Conservation (phyloP, 805 yeast species). For the Isabelozyma gotoi region DNA sequence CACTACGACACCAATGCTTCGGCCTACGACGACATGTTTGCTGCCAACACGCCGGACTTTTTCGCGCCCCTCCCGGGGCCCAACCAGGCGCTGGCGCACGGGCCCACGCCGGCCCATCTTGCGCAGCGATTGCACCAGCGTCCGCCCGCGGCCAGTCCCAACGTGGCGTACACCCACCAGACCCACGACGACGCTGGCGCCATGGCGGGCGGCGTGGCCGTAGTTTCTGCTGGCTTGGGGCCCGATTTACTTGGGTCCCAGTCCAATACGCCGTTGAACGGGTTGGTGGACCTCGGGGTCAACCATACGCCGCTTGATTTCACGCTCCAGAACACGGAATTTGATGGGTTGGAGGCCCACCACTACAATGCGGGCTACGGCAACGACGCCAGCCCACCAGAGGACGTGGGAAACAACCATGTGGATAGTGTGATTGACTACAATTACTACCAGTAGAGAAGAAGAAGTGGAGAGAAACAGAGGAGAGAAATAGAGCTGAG, state of each 20-base stretch:
- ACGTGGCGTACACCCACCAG: neutral
- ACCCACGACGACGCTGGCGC: neutral
- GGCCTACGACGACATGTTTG: conserved; percentile 13
- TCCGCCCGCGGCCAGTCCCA: neutral
- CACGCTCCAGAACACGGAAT: neutral
- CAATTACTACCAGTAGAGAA: conserved; percentile 8
- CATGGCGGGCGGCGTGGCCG: neutral
- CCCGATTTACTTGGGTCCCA: neutral
- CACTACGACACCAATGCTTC: neutral
- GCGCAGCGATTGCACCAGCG: no score
- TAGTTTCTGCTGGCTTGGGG: neutral
- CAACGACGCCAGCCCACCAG: neutral
- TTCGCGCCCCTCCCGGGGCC: no score
- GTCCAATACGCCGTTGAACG: neutral
- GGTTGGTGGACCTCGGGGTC: neutral
- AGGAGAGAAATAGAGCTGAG: neutral
- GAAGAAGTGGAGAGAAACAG: neutral
- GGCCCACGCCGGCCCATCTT: no score
- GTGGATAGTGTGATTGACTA: conserved; percentile 24
- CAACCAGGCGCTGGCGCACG: no score
- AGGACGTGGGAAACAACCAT: conserved; percentile 2
- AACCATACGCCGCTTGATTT: neutral
- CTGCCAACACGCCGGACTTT: conserved; percentile 22
- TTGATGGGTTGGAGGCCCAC: neutral
- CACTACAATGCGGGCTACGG: neutral